Conservation (phyloP, 2,329 filamentous ascomycete species). For the Colletotrichum filicis region DNA sequence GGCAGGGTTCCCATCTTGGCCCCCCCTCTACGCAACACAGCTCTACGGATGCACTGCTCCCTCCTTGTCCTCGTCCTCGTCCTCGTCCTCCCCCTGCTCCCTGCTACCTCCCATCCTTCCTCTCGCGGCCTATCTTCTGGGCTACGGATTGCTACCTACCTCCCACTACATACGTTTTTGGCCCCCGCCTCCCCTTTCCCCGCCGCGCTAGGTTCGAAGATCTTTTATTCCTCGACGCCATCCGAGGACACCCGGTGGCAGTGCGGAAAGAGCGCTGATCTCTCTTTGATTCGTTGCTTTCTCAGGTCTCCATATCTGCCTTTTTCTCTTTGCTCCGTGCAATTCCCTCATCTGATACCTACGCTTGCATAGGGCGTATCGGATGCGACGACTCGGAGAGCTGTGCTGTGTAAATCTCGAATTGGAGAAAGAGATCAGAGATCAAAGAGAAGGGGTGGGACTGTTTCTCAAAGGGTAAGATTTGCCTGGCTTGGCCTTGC, state of each 20-base stretch:
- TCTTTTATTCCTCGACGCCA: constrained; percentile 18
- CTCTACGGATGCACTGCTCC: too few species aligned
- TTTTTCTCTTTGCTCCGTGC: background rate
- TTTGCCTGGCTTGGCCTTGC: background rate
- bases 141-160: background rate
- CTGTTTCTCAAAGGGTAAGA: constrained; percentile 5
- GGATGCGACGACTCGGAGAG: constrained; percentile 3
- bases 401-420: background rate
- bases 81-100: background rate
- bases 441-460: background rate
- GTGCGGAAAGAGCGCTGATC: constrained; percentile 11
- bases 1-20: constrained; percentile 10
- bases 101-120: background rate
- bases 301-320: too few species aligned
- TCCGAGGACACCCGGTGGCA: constrained; percentile 15
- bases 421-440: background rate
- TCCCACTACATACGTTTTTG: background rate
- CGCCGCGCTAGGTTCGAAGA: constrained; percentile 29
- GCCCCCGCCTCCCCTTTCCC: constrained; percentile 8
- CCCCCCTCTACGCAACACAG: background rate
- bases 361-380: constrained; percentile 1
- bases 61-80: too few species aligned
- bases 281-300: background rate
- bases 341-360: constrained; percentile 9
- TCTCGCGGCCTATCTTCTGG: background rate